Conservation (phyloP, 139 green algal genomes). For the Coccomyxa sp. region DNA sequence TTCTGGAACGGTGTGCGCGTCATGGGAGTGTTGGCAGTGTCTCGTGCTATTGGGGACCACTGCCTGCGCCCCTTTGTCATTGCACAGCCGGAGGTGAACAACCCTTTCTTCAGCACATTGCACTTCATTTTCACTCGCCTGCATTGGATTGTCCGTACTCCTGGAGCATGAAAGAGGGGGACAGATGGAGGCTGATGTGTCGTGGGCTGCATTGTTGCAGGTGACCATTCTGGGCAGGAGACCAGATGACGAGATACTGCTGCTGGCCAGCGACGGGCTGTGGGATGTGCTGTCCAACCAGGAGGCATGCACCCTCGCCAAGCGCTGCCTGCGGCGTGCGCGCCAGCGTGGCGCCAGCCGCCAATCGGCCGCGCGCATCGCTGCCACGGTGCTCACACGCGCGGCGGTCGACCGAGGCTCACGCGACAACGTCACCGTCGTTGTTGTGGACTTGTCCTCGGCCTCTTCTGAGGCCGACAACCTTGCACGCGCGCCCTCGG, state of each 20-base stretch:
- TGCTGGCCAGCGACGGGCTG: conserved; percentile 69
- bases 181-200: not conserved
- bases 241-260: conserved; percentile 57
- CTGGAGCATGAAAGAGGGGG: not conserved
- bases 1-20: conserved; percentile 75
- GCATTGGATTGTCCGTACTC: not conserved
- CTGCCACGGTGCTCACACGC: conserved; percentile 62
- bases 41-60: conserved; percentile 67
- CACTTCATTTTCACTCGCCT: not conserved
- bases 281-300: conserved; percentile 77
- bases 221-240: conserved; percentile 52
- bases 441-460: conserved; percentile 54
- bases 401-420: conserved; percentile 55
- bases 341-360: conserved; percentile 27
- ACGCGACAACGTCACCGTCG: conserved; percentile 62
- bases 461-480: not conserved
- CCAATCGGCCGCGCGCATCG: conserved; percentile 38
- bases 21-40: conserved; percentile 72
- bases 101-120: not conserved
- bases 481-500: not conserved
- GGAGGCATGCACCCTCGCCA: conserved; percentile 61
- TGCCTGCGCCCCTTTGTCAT: conserved; percentile 59
- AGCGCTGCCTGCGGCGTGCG: conserved; percentile 45
- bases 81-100: conserved; percentile 48
- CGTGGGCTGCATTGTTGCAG: conserved; percentile 10